Evolutionary conservation across 2,329 filamentous ascomycete genomes (phyloP).

Genomic region (Aspergillus texensis): DNA sequence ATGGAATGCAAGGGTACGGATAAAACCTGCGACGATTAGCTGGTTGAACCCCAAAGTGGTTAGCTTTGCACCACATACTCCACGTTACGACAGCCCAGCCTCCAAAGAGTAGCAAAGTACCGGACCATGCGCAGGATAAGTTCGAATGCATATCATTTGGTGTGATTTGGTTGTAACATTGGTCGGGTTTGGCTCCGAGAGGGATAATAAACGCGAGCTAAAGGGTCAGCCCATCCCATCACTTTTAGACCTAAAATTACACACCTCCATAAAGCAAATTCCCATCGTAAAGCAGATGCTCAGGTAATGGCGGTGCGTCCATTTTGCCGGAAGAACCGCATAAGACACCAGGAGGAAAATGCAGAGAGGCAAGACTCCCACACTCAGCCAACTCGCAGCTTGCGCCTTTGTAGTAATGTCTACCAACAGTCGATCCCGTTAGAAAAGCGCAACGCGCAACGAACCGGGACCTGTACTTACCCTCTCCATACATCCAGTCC

Average conservation of each 20-base stretch:
- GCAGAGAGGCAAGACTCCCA: slow-evolving; percentile 71
- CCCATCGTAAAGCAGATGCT: slow-evolving; percentile 82
- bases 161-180: slow-evolving; percentile 89
- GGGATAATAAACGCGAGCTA: slow-evolving; percentile 91
- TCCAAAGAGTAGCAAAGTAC: slow-evolving; percentile 81
- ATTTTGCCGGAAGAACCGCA: slow-evolving; percentile 77
- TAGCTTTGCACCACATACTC: slow-evolving; percentile 53
- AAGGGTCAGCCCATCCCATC: slow-evolving; percentile 16
- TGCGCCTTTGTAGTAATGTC: slow-evolving; percentile 61
- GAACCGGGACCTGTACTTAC: slow-evolving; percentile 36
- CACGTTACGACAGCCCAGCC: slow-evolving; percentile 85
- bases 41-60: neutral
- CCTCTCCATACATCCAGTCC: slow-evolving; percentile 69
- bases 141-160: slow-evolving; percentile 88
- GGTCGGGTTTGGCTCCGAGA: slow-evolving; percentile 72
- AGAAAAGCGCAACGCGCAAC: neutral
- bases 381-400: slow-evolving; percentile 80
- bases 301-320: slow-evolving; percentile 89
- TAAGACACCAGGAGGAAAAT: slow-evolving; percentile 80
- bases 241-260: slow-evolving; percentile 30
- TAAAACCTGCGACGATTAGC: slow-evolving; percentile 60
- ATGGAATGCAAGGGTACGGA: slow-evolving; percentile 87
- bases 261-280: slow-evolving; percentile 76
- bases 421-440: slow-evolving; percentile 9
- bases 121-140: slow-evolving; percentile 82